Percentiles rank a stretch among this genome's conserved stretches.
Conservation (phyloP, 805 yeast genomes). For the Hanseniaspora vineae region DNA sequence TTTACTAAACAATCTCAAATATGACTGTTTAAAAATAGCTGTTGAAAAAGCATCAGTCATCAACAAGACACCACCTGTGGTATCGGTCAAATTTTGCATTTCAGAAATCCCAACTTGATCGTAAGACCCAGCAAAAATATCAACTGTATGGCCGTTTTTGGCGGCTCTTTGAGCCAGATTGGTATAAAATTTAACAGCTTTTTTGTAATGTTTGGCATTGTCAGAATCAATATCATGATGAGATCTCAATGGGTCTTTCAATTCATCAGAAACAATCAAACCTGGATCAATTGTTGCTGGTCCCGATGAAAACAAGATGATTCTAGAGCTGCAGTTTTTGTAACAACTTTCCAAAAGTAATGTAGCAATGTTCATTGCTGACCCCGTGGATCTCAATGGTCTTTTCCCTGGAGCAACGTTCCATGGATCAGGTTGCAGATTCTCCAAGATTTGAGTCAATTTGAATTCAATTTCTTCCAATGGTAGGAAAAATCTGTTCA, state of each 20-base stretch:
- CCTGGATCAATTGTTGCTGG: conserved; percentile 95
- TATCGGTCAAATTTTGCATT: conserved; percentile 75
- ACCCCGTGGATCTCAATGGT: conserved; percentile 84
- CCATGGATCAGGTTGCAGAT: conserved; percentile 77
- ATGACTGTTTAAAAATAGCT: conserved; percentile 85
- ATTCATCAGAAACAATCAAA: conserved; percentile 76
- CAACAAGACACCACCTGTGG: conserved; percentile 82
- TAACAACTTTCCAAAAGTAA: conserved; percentile 69
- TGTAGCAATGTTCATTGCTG: conserved; percentile 79
- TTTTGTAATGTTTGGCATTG: conserved; percentile 72
- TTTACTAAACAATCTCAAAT: conserved; percentile 72
- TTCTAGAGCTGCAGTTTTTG: conserved; percentile 77
- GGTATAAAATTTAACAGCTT: conserved; percentile 74
- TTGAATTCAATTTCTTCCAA: conserved; percentile 72
- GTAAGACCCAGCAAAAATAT: conserved; percentile 87
- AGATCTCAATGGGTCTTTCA: conserved; percentile 93
- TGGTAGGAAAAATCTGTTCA: conserved; percentile 59
- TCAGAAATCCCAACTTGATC: conserved; percentile 93
- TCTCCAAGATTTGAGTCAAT: conserved; percentile 66
- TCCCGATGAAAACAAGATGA: conserved; percentile 86
- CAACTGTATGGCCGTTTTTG: conserved; percentile 65
- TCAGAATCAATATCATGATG: conserved; percentile 95
- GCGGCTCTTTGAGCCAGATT: conserved; percentile 60
- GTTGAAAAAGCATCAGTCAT: conserved; percentile 91
- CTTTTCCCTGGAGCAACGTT: conserved; percentile 71